Conservation (phyloP, 2,329 filamentous ascomycete species). For the Fusarium liriodendri region DNA sequence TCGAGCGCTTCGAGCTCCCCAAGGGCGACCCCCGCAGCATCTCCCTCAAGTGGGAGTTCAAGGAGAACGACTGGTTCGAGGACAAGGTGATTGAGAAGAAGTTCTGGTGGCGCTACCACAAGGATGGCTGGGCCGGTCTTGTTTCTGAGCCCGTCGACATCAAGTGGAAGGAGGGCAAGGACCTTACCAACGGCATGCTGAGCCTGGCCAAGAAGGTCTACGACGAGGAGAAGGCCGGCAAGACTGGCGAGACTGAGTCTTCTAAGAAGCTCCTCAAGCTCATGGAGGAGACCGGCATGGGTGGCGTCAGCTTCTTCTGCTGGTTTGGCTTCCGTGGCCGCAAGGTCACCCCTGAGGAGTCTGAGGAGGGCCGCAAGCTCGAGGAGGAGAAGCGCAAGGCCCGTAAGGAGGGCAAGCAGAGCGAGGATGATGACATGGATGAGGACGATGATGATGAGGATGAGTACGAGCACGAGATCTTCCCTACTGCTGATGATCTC, state of each 20-base stretch:
- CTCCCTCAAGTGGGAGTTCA: constrained; percentile 81
- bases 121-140: constrained; percentile 77
- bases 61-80: constrained; percentile 84
- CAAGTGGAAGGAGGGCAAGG: constrained; percentile 83
- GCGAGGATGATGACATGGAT: constrained; percentile 54
- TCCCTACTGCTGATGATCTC: constrained; percentile 86
- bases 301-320: constrained; percentile 83
- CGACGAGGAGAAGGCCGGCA: constrained; percentile 64
- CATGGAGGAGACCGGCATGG: constrained; percentile 70
- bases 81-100: constrained; percentile 87
- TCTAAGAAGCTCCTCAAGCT: constrained; percentile 64
- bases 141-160: constrained; percentile 92
- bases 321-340: constrained; percentile 86
- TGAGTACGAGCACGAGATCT: constrained; percentile 81
- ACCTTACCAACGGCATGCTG: constrained; percentile 84
- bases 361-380: constrained; percentile 68
- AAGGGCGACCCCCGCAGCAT: constrained; percentile 84
- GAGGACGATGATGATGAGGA: constrained; percentile 71
- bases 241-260: constrained; percentile 57
- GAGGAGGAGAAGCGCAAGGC: constrained; percentile 67
- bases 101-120: constrained; percentile 83
- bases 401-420: constrained; percentile 62
- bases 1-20: constrained; percentile 84
- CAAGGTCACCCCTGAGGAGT: constrained; percentile 79
- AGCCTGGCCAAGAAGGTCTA: constrained; percentile 77